A percentile compares a stretch with the other conserved stretches of the same genome.
phyloP scores from a whole-genome alignment of 2,329 filamentous ascomycete genomes.

The Sporothrix brasiliensis region DNA sequence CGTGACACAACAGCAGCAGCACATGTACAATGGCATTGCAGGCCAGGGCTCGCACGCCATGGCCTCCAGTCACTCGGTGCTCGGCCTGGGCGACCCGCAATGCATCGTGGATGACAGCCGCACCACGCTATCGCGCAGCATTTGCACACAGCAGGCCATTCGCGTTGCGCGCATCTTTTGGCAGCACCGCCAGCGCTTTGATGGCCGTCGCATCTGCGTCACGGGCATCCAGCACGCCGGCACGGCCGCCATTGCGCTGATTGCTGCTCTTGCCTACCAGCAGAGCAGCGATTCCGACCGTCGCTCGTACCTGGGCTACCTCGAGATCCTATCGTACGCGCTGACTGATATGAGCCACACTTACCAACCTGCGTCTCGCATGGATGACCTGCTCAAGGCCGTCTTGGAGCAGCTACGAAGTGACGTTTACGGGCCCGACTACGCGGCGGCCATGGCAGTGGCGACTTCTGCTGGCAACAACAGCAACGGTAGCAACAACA shows the following conservation, averaged over 20 bases:
- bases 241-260: constrained; percentile 57
- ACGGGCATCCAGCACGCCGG: constrained; percentile 58
- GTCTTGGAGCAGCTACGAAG: constrained; percentile 53
- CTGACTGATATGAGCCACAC: constrained; percentile 57
- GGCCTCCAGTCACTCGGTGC: constrained; percentile 35
- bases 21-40: constrained; percentile 10
- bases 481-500: constrained; percentile 1
- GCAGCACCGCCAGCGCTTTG: constrained; percentile 57
- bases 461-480: constrained; percentile 15
- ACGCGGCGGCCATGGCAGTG: constrained; percentile 22
- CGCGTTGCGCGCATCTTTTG: constrained; percentile 57
- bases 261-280: constrained; percentile 51
- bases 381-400: constrained; percentile 56
- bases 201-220: constrained; percentile 54
- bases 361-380: constrained; percentile 57
- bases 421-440: constrained; percentile 38
- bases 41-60: constrained; percentile 8
- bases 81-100: constrained; percentile 42
- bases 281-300: constrained; percentile 45
- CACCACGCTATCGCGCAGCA: constrained; percentile 53
- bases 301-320: constrained; percentile 50
- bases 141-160: constrained; percentile 59
- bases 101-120: constrained; percentile 48
- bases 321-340: constrained; percentile 56
- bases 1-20: constrained; percentile 15